phyloP scores from a whole-genome alignment of 2,329 filamentous ascomycete species.

The Nannizziopsis barbatae region DNA sequence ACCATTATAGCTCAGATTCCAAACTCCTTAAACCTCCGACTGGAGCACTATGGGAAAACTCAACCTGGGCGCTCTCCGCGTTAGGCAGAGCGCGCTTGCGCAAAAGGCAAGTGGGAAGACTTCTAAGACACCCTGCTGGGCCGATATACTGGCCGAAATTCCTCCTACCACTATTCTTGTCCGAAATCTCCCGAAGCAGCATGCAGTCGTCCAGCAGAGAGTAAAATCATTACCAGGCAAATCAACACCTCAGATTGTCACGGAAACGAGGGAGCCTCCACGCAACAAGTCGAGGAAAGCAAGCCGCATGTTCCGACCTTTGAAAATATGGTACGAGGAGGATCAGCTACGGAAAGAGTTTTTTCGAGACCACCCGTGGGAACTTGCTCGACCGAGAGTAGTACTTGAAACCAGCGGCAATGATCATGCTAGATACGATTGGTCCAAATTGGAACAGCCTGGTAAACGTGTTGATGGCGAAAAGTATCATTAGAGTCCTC shows the following conservation, averaged over 20 bases:
- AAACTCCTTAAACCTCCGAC: neutral
- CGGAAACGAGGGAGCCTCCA: constrained; percentile 27
- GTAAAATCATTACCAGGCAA: constrained; percentile 15
- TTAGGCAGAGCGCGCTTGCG: constrained; percentile 34
- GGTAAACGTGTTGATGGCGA: constrained; percentile 72
- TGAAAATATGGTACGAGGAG: constrained; percentile 68
- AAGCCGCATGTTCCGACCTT: constrained; percentile 69
- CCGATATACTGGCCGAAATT: constrained; percentile 44
- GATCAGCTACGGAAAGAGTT: constrained; percentile 71
- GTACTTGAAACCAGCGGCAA: constrained; percentile 77
- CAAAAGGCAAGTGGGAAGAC: constrained; percentile 30
- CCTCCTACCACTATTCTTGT: constrained; percentile 51
- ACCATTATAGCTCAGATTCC: too few relatives aligned
- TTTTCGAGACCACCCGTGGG: constrained; percentile 93
- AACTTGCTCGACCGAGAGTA: constrained; percentile 76
- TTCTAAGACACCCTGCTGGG: constrained; percentile 40
- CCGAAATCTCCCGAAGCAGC: constrained; percentile 43
- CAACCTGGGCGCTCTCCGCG: constrained; percentile 38
- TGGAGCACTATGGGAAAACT: constrained; percentile 33
- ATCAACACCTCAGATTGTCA: constrained; percentile 26
- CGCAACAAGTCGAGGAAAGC: constrained; percentile 48
- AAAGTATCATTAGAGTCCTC: constrained; percentile 45
- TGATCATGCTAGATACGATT: constrained; percentile 65
- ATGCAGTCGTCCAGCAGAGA: constrained; percentile 33
- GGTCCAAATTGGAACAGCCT: constrained; percentile 65